These are phyloP conservation scores for Amorphotheca resinae DNA, from an alignment of 495 filamentous ascomycete species.

Conservation along the genomic window DNA sequence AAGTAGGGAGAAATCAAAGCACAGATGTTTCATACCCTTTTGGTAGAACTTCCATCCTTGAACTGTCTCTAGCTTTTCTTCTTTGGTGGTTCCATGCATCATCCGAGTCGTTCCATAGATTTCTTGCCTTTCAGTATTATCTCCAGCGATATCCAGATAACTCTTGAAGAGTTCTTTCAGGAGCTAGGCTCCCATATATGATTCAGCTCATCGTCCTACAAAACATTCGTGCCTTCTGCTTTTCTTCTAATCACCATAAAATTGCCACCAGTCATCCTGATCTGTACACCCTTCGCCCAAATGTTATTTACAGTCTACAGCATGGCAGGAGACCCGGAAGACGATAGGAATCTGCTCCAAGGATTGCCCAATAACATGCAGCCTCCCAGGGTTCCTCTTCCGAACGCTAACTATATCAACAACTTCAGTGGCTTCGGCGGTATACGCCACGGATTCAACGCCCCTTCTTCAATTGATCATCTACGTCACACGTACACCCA, in stretches of 20 bases:
- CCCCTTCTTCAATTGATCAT: too few relatives aligned
- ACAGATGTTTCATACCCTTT: neutral
- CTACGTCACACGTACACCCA: too few relatives aligned
- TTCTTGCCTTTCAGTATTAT: neutral
- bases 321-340: conserved; percentile 1
- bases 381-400: too few relatives aligned
- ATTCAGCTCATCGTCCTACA: neutral
- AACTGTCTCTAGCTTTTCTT: neutral
- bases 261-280: too few relatives aligned
- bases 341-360: too few relatives aligned
- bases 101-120: neutral
- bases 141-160: neutral
- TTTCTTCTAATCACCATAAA: neutral
- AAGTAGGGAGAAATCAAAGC: conserved; percentile 11
- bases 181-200: neutral
- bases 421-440: too few relatives aligned
- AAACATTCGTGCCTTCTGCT: neutral
- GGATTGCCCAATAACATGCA: too few relatives aligned
- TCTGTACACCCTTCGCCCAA: neutral
- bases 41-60: neutral
- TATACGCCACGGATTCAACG: too few relatives aligned
- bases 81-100: neutral
- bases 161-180: neutral
- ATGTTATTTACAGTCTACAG: neutral
- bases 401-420: too few relatives aligned